phyloP scores from a whole-genome alignment of 2,329 filamentous ascomycete genomes.

The Didymella glomerata region DNA sequence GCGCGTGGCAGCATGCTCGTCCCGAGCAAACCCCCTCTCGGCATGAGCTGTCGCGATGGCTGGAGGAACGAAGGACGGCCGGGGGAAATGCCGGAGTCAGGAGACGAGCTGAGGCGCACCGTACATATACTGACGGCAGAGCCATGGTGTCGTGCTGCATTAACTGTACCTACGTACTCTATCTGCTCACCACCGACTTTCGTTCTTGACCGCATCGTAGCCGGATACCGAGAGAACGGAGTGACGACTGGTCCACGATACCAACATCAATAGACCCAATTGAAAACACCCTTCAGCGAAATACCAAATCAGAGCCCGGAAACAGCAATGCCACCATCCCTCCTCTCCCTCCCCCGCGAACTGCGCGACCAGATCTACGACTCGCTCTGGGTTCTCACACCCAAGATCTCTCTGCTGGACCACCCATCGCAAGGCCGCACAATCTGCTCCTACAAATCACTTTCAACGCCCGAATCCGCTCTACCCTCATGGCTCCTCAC shows the following conservation, averaged over 20 bases:
- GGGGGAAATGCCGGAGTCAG: slow-evolving; percentile 2
- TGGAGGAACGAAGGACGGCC: slow-evolving; percentile 5
- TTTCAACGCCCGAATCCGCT: not conserved
- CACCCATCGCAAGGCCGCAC: slow-evolving; percentile 17
- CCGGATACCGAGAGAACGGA: not conserved
- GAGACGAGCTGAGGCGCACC: not conserved
- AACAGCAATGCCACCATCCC: slow-evolving; percentile 7
- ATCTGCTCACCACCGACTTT: not conserved
- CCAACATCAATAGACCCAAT: not conserved
- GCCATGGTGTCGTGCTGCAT: not conserved
- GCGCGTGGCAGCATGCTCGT: slow-evolving; percentile 14
- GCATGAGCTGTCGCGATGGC: slow-evolving; percentile 17
- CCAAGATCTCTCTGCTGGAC: slow-evolving; percentile 12
- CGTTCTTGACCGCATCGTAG: too few relatives aligned
- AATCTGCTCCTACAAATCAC: slow-evolving; percentile 12
- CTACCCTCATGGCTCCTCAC: slow-evolving; percentile 21
- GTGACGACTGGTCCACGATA: not conserved
- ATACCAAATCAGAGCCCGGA: not conserved
- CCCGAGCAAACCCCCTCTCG: slow-evolving; percentile 12
- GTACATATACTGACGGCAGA: slow-evolving; percentile 10
- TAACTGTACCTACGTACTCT: not conserved
- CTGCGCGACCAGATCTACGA: slow-evolving; percentile 23
- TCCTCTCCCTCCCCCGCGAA: slow-evolving; percentile 21
- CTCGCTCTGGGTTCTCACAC: slow-evolving; percentile 4
- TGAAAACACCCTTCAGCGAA: not conserved